Evolutionary conservation across 202 grass and related monocot species (phyloP).

Genomic region (Schoenoplectus triqueter): DNA sequence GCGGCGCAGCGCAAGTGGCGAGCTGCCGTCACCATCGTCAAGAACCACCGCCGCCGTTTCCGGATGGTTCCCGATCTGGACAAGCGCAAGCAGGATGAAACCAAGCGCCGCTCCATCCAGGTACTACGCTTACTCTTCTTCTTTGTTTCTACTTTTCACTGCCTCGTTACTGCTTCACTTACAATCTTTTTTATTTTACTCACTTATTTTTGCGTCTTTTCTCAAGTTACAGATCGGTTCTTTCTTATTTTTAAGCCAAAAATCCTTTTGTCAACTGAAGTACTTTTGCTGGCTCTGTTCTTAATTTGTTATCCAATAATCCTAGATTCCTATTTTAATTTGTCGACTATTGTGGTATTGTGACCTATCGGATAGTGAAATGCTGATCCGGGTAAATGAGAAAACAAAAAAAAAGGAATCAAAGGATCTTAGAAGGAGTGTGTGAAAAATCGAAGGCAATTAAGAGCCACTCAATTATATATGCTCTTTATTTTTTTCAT

Average conservation of each 20-base stretch:
- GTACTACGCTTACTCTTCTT: conserved; percentile 14
- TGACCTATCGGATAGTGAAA: neutral
- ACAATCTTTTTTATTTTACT: neutral
- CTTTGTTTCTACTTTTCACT: neutral
- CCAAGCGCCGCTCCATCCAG: conserved; percentile 52
- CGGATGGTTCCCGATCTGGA: conserved; percentile 67
- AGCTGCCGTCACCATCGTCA: conserved; percentile 56
- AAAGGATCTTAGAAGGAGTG: neutral
- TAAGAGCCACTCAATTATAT: neutral
- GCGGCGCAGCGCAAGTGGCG: conserved; percentile 59
- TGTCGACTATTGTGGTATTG: neutral
- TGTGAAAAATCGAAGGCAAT: neutral
- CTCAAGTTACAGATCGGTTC: neutral
- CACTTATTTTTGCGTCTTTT: neutral
- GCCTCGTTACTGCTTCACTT: neutral
- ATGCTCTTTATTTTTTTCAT: neutral
- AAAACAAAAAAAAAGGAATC: neutral
- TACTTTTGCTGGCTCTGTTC: neutral
- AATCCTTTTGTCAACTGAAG: neutral
- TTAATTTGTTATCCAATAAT: neutral
- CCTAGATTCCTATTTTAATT: neutral
- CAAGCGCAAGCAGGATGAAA: conserved; percentile 44
- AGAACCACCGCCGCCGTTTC: conserved; percentile 70
- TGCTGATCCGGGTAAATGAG: neutral
- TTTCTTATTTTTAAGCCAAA: neutral